Conservation (phyloP, 2,329 filamentous ascomycete species). For the Orbilia brochopaga region DNA sequence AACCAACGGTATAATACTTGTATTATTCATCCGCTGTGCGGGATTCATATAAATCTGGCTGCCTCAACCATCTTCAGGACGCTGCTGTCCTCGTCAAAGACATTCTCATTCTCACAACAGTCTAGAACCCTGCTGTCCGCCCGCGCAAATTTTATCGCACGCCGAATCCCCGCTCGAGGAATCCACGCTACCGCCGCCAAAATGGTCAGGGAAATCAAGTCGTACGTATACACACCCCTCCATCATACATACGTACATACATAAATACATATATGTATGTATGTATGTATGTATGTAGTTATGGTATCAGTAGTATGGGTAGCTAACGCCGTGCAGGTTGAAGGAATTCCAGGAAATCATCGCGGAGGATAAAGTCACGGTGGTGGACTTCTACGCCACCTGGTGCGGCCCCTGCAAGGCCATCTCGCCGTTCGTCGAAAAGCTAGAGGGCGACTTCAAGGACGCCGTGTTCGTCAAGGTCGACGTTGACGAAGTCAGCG, state of each 20-base stretch:
- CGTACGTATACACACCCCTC: background rate
- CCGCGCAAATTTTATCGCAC: constrained; percentile 1
- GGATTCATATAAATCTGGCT: too few relatives aligned
- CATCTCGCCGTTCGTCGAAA: constrained; percentile 76
- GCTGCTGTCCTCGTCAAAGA: background rate
- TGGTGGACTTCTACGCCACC: constrained; percentile 84
- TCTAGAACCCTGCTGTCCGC: background rate
- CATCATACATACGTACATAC: too few relatives aligned
- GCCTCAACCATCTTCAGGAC: background rate
- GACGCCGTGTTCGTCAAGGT: constrained; percentile 81
- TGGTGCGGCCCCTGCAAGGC: constrained; percentile 97
- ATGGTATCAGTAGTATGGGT: background rate
- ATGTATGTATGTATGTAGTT: background rate
- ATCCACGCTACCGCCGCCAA: background rate
- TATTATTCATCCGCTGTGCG: too few relatives aligned
- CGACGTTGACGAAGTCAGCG: constrained; percentile 81
- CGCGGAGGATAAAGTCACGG: constrained; percentile 66
- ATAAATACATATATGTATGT: too few relatives aligned
- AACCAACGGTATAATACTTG: too few relatives aligned
- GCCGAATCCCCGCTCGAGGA: constrained; percentile 4
- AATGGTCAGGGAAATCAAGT: constrained; percentile 9
- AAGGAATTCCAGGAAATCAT: constrained; percentile 66
- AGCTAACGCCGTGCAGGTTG: constrained; percentile 60
- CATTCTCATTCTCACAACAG: background rate
- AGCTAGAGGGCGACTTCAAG: constrained; percentile 68